Evolutionary conservation across 768 basidiomycete genomes (phyloP), one percentile per base, ranked within the genome.

Genomic region (Suillus luteus): DNA sequence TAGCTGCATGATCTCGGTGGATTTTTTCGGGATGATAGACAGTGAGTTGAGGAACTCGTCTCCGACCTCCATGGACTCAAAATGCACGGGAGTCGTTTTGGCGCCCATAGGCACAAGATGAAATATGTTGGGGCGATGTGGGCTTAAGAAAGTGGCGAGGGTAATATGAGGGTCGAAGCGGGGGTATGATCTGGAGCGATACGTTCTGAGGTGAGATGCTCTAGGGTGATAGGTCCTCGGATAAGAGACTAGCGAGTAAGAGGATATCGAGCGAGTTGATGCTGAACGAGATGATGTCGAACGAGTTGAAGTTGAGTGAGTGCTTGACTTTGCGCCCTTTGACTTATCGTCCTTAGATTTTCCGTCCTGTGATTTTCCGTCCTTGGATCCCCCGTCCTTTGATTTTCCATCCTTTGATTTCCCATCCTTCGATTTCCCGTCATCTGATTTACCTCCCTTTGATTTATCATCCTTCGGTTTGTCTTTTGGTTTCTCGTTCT

Each of bases 31-130:
- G 57, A 41, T 40, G 11, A 58, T 27, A 17, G 40, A 41, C 17
- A 58, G 17, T 41, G 57, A 58, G 40, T 11, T 12, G 17, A 58
- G 27, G 17, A 8, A 58, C 10, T 43, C 17, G 27, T 27, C 27
- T 58, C 57, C 57, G 17, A 58, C 57, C 27, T 58, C 17, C 17
- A 58, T 41, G 24, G 57, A 58, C 22, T 58, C 57, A 10, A 58
- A 58, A 12, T 41, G 6, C 5, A 58, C 57, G 10, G 57, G 57
- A 41, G 17, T 31, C 41, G 40, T 19, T 19, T 27, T 41, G 40
- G 24, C 17, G 19, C 19, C 15, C 14, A 19, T 3, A 41, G 57
- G 37, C 40, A 58, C 5, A 11, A 58, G 27, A 12, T 41, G 57
- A 27, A 27, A 43, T 19, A 41, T 27, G 38, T 1, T 19, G 19